Base-by-base conservation (phyloP, 106 monocot genomes). In the Dendrobium catenatum region DNA sequence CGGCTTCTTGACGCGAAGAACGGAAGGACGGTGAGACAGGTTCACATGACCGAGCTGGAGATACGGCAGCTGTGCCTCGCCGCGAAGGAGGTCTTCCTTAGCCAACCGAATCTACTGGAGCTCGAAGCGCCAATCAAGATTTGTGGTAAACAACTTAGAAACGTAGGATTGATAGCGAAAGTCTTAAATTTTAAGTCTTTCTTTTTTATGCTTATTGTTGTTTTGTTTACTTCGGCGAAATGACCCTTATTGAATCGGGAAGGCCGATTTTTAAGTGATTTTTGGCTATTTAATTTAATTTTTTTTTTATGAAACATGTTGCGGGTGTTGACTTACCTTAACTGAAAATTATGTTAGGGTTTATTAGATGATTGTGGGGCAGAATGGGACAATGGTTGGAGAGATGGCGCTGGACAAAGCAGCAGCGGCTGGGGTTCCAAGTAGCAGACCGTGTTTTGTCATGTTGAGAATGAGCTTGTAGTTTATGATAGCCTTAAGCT, bases 41-140 rank as follows among this genome's bases (percentile, higher is more conserved):
- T 83, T 8, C 64, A 85, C 18, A 31, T 88, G 75, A 82, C 76
- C 26, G 88, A 88, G 82, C 66, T 74, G 72, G 88, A 88, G 88
- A 83, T 88, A 40, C 79, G 79, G 77, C 82, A 82, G 85, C 80
- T 88, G 13, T 88, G 88, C 80, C 4, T 80, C 6, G 27, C 79
- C 4, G 79, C 88, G 4, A 88, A 85, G 79, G 88, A 79, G 76
- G 78, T 88, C 10, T 88, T 88, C 73, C 49, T 82, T 22, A 51
- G 68, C 56, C 88, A 88, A 59, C 88, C 88, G 22, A 85, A 82
- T 64, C 82, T 88, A 42, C 70, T 88, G 3, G 88, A 88, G 73
- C 88, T 88, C 59, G 85, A 88, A 76, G 88, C 88, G 16, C 84
- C 84, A 5, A 88, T 88, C 74, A 88, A 82, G 37, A 82, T 85